Conservation (phyloP, 2,329 filamentous ascomycete species). For the Microthyrium microscopicum region DNA sequence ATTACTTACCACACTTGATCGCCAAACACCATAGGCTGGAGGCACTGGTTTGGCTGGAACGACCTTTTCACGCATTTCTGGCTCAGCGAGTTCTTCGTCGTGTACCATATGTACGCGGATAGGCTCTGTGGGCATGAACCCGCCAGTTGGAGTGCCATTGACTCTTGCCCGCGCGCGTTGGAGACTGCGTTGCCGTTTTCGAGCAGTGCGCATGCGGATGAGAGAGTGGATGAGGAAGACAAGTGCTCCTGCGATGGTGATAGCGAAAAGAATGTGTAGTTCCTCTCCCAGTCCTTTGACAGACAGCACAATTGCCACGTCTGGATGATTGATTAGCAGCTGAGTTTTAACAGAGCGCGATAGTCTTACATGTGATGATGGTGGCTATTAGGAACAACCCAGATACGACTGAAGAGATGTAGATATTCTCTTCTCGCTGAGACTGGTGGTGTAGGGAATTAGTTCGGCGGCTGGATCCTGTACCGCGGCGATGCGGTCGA, state of each 20-base stretch:
- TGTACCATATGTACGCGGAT: slow-evolving; percentile 60
- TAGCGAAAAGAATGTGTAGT: slow-evolving; percentile 64
- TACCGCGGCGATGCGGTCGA: slow-evolving; percentile 1
- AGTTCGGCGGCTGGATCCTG: slow-evolving; percentile 1
- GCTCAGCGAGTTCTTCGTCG: slow-evolving; percentile 41
- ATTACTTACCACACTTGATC: slow-evolving; percentile 58
- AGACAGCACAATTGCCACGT: slow-evolving; percentile 55
- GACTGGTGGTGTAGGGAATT: slow-evolving; percentile 1
- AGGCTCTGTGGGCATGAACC: slow-evolving; percentile 54
- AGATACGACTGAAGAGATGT: slow-evolving; percentile 46
- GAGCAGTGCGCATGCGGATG: slow-evolving; percentile 53
- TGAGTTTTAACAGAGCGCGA: slow-evolving; percentile 3
- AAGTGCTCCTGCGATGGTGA: slow-evolving; percentile 56
- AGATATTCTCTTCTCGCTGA: slow-evolving; percentile 21
- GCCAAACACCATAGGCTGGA: slow-evolving; percentile 74
- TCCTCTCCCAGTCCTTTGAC: slow-evolving; percentile 47
- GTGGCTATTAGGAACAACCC: slow-evolving; percentile 43
- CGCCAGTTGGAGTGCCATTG: slow-evolving; percentile 37
- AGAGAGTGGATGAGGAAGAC: slow-evolving; percentile 70
- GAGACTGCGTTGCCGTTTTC: slow-evolving; percentile 12
- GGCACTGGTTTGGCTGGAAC: slow-evolving; percentile 35
- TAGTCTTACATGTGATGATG: slow-evolving; percentile 47
- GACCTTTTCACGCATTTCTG: slow-evolving; percentile 26
- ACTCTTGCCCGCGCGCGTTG: slow-evolving; percentile 15
- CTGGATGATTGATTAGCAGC: slow-evolving; percentile 26